Conservation (phyloP, 106 monocot genomes). For the Apostasia shenzhenica region DNA sequence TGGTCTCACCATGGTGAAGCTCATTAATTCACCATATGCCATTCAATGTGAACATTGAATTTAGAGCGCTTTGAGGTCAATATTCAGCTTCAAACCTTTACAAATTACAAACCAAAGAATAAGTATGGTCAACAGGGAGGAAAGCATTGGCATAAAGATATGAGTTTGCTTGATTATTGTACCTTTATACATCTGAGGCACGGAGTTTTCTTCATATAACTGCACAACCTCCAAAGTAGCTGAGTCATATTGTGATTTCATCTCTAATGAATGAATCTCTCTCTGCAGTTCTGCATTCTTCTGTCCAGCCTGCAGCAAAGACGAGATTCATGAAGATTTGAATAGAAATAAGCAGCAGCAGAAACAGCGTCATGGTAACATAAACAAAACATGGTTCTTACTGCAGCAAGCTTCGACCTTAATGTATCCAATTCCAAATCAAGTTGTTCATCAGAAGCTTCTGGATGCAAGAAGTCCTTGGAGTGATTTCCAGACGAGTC, state of each 20-base stretch:
- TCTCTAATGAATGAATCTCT: constrained; percentile 45
- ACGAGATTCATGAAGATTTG: not conserved
- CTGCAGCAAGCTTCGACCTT: constrained; percentile 55
- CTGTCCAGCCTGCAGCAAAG: constrained; percentile 30
- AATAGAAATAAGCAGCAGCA: not conserved
- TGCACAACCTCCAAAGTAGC: constrained; percentile 29
- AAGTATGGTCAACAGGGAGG: not conserved
- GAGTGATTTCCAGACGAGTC: constrained; percentile 13
- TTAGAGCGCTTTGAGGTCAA: too few relatives aligned
- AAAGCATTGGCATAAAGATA: not conserved
- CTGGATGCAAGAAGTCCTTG: constrained; percentile 18
- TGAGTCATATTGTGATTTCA: constrained; percentile 32
- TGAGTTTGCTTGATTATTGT: not conserved
- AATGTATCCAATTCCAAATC: constrained; percentile 49
- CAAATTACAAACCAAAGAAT: not conserved
- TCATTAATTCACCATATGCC: too few relatives aligned
- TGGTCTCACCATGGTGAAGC: too few relatives aligned
- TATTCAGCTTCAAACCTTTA: not conserved
- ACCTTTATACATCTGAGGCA: constrained; percentile 42
- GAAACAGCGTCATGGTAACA: not conserved
- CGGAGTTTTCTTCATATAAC: constrained; percentile 30
- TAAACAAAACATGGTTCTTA: constrained; percentile 21
- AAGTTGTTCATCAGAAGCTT: constrained; percentile 32
- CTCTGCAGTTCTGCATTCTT: constrained; percentile 41
- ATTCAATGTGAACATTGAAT: too few relatives aligned